Evolutionary conservation across 177 flowering plant genomes (phyloP), one percentile per base, ranked within the genome.

Genomic region (Vitis hybrid): DNA sequence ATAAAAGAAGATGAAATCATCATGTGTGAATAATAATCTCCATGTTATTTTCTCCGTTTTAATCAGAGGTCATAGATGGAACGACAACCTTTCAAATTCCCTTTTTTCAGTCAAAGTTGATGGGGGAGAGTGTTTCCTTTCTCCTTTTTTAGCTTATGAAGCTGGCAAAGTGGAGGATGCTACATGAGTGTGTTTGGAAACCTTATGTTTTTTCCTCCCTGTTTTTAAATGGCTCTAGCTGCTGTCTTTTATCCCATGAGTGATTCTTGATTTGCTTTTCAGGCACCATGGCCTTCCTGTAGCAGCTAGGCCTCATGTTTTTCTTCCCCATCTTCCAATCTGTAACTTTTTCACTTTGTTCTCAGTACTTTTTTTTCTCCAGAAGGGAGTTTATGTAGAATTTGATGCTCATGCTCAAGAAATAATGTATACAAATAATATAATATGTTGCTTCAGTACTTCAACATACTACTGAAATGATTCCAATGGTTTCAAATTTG

Each of bases 151-250:
- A 11, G 76, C 60, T 73, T 57, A 12, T 56, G 5, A 14, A n/a
- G 71, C 59, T 24, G 19, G 17, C 40, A 46, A n/a, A 32, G 52
- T 66, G 56, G 57, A 56, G 74, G 64, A 71, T 68, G 27, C 59
- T 21, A 59, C 72, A 63, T 67, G 74, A 62, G 74, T 30, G 13
- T 51, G 51, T 40, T 24, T 19, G 6, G 7, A 35, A 3, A 4
- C 1, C 73, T 65, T 64, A 13, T 72, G 71, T 67, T 77, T 77
- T 76, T 72, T 60, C 11, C 56, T 68, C 49, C 46, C 65, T 52
- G 35, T 55, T 49, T 21, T 62, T 69, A 27, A 11, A 51, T 6
- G 35, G 75, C 70, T 17, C 52, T 5, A 49, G 68, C n/a, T 62
- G 71, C 71, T 62, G 65, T 49, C 11, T 60, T 30, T 9, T 40